A percentile compares a stretch with the other conserved stretches of the same genome.
Conservation (phyloP, 345 rosid species). For the Pugionium dolabratum region DNA sequence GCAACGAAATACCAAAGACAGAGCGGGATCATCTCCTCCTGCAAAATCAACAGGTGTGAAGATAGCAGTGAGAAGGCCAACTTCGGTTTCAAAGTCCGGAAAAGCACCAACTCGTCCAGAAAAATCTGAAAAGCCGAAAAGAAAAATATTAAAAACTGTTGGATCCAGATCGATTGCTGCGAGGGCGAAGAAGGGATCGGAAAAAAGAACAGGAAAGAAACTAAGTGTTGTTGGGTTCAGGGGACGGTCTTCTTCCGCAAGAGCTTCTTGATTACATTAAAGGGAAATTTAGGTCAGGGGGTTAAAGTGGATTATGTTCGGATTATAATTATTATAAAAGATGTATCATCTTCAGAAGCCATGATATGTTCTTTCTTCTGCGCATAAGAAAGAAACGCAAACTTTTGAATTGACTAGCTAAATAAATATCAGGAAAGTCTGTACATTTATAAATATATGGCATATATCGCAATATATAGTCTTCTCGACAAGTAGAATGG, state of each 20-base stretch:
- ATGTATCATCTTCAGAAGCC: too few species aligned
- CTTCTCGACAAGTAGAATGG: too few species aligned
- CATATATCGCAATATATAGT: too few species aligned
- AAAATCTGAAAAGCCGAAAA: conserved; percentile 45
- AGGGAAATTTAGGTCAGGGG: too few species aligned
- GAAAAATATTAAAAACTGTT: conserved; percentile 35
- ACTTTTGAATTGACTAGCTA: too few species aligned
- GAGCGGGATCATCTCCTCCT: conserved; percentile 26
- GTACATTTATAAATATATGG: too few species aligned
- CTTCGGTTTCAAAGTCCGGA: not conserved
- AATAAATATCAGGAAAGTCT: too few species aligned
- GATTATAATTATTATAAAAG: too few species aligned
- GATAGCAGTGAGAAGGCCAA: conserved; percentile 34
- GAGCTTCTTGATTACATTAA: conserved; percentile 40
- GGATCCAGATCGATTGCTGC: conserved; percentile 42
- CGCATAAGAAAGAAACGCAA: too few species aligned
- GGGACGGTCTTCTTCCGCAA: conserved; percentile 56
- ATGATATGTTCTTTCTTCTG: too few species aligned
- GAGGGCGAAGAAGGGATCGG: conserved; percentile 41
- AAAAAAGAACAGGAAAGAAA: conserved; percentile 44
- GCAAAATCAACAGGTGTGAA: conserved; percentile 31
- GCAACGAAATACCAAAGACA: conserved; percentile 45
- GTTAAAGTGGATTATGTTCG: too few species aligned
- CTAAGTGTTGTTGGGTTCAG: conserved; percentile 77
- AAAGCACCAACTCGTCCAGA: conserved; percentile 43